Percentiles rank a stretch among this genome's conserved stretches.
Conservation (phyloP, 768 basidiomycete species). For the Tylopilus sp. region DNA sequence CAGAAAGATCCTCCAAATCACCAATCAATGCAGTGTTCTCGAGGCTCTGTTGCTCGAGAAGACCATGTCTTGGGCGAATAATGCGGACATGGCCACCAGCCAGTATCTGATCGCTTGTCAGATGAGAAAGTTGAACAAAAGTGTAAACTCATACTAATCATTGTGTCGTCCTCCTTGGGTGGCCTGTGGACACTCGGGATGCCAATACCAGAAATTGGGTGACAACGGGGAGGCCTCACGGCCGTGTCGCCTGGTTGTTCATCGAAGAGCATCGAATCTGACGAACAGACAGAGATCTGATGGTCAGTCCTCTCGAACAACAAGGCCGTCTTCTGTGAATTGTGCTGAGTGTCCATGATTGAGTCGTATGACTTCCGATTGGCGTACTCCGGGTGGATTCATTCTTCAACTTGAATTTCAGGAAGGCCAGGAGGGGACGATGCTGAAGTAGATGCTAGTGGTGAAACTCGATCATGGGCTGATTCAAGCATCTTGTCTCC, state of each 20-base stretch:
- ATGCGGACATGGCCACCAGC: slow-evolving; percentile 76
- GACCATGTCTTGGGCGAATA: slow-evolving; percentile 59
- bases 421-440: slow-evolving; percentile 52
- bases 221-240: slow-evolving; percentile 50
- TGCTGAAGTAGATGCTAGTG: slow-evolving; percentile 60
- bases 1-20: slow-evolving; percentile 57
- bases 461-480: slow-evolving; percentile 46
- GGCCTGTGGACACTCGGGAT: slow-evolving; percentile 47
- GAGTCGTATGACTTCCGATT: slow-evolving; percentile 58
- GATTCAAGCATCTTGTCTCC: slow-evolving; percentile 89
- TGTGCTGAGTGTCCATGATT: slow-evolving; percentile 52
- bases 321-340: slow-evolving; percentile 43
- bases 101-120: slow-evolving; percentile 54
- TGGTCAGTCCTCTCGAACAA: slow-evolving; percentile 62
- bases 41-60: slow-evolving; percentile 62
- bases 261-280: slow-evolving; percentile 60
- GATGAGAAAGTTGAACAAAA: not conserved
- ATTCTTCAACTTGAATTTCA: slow-evolving; percentile 15
- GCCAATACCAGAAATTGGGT: slow-evolving; percentile 65
- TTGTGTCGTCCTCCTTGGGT: slow-evolving; percentile 70
- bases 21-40: slow-evolving; percentile 65
- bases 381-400: slow-evolving; percentile 17
- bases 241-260: slow-evolving; percentile 36
- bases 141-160: slow-evolving; percentile 58
- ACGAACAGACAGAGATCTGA: slow-evolving; percentile 44